Evolutionary conservation across 306 rosid genomes (phyloP).

Genomic region (Cercis canadensis): DNA sequence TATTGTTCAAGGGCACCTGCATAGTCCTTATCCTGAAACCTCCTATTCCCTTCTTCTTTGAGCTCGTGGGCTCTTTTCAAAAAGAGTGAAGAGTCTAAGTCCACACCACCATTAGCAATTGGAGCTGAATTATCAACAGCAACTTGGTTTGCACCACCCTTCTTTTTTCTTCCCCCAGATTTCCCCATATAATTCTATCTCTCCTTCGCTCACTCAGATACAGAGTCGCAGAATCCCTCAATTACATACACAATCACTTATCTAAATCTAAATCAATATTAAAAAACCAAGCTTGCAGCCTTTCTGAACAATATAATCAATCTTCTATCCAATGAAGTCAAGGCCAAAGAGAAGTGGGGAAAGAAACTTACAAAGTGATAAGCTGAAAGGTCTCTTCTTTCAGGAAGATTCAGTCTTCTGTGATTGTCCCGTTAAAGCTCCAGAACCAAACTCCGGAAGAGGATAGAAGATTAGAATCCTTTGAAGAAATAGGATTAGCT

Average conservation of each 20-base stretch:
- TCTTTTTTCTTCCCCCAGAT: conserved; percentile 90
- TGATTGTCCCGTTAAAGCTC: conserved; percentile 18
- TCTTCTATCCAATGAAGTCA: conserved; percentile 17
- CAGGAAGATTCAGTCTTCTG: neutral
- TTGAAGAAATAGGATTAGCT: neutral
- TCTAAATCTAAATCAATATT: conserved; percentile 27
- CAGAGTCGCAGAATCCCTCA: neutral
- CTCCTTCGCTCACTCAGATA: neutral
- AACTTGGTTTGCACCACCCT: conserved; percentile 69
- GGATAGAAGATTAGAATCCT: neutral
- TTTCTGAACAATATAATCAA: neutral
- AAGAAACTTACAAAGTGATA: conserved; percentile 41
- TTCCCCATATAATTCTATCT: conserved; percentile 74
- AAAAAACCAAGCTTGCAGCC: conserved; percentile 15
- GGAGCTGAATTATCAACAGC: conserved; percentile 52
- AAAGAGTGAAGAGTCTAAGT: conserved; percentile 78
- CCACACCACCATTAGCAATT: conserved; percentile 66
- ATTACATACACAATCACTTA: neutral
- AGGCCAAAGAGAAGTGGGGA: conserved; percentile 11
- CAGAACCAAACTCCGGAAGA: conserved; percentile 26
- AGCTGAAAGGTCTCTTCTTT: conserved; percentile 27
- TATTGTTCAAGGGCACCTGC: conserved; percentile 89
- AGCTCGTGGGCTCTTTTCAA: conserved; percentile 92
- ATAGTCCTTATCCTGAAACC: conserved; percentile 83
- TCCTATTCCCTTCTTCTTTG: conserved; percentile 88